Evolutionary conservation across 208 protist species (phyloP).

Genomic region (Strigomonas culicis): DNA sequence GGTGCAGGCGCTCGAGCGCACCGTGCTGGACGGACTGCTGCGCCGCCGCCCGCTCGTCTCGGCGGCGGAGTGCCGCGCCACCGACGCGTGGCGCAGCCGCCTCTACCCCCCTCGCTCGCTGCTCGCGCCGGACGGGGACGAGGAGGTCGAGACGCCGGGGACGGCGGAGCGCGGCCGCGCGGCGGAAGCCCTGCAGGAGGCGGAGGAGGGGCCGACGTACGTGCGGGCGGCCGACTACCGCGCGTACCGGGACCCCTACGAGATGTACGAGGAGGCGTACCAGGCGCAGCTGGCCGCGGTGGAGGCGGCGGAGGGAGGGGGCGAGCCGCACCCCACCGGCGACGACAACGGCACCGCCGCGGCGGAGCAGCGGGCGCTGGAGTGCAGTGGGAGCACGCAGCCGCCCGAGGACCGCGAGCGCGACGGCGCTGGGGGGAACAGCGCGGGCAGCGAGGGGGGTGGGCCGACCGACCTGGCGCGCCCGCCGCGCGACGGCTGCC

Average conservation of each 20-base stretch:
- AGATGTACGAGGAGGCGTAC: neutral
- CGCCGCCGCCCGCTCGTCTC: conserved; percentile 36
- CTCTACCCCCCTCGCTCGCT: neutral
- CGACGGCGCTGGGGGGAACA: neutral
- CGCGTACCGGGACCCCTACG: neutral
- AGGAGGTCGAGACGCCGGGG: neutral
- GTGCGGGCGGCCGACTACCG: neutral
- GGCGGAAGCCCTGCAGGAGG: neutral
- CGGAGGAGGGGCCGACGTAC: no score
- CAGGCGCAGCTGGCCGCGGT: neutral
- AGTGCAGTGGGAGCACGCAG: conserved; percentile 17
- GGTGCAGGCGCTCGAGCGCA: conserved; percentile 37
- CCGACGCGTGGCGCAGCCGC: conserved; percentile 10
- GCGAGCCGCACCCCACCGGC: no score
- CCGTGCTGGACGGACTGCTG: conserved; percentile 44
- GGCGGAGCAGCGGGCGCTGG: neutral
- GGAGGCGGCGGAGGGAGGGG: no score
- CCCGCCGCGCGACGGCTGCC: neutral
- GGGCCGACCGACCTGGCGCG: neutral
- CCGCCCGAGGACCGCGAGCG: conserved; percentile 7
- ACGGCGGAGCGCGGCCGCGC: neutral
- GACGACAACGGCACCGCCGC: neutral
- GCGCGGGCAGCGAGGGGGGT: neutral
- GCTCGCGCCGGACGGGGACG: neutral
- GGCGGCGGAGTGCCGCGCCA: conserved; percentile 25